A percentile compares a stretch with the other conserved stretches of the same genome.
Evolutionary conservation across 768 basidiomycete genomes (phyloP).

Genomic region (Pisolithus orientalis): DNA sequence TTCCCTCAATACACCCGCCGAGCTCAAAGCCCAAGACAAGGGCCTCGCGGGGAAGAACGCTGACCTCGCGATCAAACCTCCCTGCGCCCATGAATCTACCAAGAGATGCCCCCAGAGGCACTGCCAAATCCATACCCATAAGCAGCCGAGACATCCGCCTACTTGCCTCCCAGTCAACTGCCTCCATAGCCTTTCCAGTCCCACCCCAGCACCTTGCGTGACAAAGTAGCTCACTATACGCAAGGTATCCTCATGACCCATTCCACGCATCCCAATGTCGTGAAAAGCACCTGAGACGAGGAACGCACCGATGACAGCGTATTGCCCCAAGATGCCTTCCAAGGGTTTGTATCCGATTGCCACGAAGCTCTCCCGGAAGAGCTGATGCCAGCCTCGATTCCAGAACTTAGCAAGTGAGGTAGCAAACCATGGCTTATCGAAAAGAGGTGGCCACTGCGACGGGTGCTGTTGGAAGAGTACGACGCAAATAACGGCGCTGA

Average conservation of each 20-base stretch:
- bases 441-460: slow-evolving; percentile 58
- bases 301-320: slow-evolving; percentile 53
- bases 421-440: slow-evolving; percentile 49
- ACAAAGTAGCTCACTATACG: slow-evolving; percentile 48
- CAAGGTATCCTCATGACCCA: slow-evolving; percentile 45
- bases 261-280: slow-evolving; percentile 49
- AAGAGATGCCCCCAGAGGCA: slow-evolving; percentile 41
- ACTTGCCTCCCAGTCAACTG: slow-evolving; percentile 39
- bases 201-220: slow-evolving; percentile 46
- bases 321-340: slow-evolving; percentile 37
- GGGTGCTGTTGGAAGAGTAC: slow-evolving; percentile 42
- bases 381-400: slow-evolving; percentile 63
- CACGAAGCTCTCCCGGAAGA: slow-evolving; percentile 54
- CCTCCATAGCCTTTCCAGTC: slow-evolving; percentile 45
- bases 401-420: slow-evolving; percentile 60
- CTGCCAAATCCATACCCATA: slow-evolving; percentile 48
- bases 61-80: slow-evolving; percentile 13
- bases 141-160: slow-evolving; percentile 40
- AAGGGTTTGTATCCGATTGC: slow-evolving; percentile 43
- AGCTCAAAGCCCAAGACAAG: too few species aligned
- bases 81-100: slow-evolving; percentile 36
- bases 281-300: slow-evolving; percentile 56
- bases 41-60: background rate
- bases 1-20: too few species aligned
- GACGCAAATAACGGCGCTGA: slow-evolving; percentile 38